Evolutionary conservation across 768 basidiomycete genomes (phyloP).

Genomic region (Lentinula lateritia): DNA sequence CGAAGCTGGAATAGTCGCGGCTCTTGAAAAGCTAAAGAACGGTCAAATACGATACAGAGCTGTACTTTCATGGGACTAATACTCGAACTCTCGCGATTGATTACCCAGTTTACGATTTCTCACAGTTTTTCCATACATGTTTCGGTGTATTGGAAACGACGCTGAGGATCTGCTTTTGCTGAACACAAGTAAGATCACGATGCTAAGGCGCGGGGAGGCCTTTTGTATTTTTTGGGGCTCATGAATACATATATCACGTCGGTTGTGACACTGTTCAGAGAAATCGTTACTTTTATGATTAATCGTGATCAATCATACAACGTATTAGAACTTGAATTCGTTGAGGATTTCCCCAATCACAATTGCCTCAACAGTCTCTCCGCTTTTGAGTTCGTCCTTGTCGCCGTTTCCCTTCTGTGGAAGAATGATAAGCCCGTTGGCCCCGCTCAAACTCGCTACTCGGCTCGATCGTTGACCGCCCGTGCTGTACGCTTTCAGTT

Average conservation of each 20-base stretch:
- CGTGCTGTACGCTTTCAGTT: slow-evolving; percentile 68
- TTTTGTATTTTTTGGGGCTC: too few species aligned
- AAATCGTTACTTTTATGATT: too few species aligned
- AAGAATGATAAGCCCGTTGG: slow-evolving; percentile 73
- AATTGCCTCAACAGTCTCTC: slow-evolving; percentile 54
- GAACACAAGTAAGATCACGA: too few species aligned
- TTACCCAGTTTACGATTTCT: too few species aligned
- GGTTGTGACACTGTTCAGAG: too few species aligned
- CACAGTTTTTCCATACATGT: too few species aligned
- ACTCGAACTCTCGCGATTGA: too few species aligned
- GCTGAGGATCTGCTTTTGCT: too few species aligned
- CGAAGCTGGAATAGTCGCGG: slow-evolving; percentile 21
- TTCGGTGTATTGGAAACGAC: too few species aligned
- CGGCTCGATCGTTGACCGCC: slow-evolving; percentile 85
- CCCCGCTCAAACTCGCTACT: slow-evolving; percentile 72
- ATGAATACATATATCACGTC: too few species aligned
- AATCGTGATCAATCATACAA: not conserved
- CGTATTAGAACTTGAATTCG: not conserved
- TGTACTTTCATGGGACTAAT: slow-evolving; percentile 13
- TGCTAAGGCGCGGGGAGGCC: too few species aligned
- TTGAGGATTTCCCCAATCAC: slow-evolving; percentile 60
- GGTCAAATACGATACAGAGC: slow-evolving; percentile 27
- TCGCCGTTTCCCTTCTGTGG: slow-evolving; percentile 35
- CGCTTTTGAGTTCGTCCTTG: slow-evolving; percentile 37
- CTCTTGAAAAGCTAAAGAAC: slow-evolving; percentile 16